Evolutionary conservation across 352 stramenopile genomes (phyloP).

Genomic region (Phytophthora podocarpi): DNA sequence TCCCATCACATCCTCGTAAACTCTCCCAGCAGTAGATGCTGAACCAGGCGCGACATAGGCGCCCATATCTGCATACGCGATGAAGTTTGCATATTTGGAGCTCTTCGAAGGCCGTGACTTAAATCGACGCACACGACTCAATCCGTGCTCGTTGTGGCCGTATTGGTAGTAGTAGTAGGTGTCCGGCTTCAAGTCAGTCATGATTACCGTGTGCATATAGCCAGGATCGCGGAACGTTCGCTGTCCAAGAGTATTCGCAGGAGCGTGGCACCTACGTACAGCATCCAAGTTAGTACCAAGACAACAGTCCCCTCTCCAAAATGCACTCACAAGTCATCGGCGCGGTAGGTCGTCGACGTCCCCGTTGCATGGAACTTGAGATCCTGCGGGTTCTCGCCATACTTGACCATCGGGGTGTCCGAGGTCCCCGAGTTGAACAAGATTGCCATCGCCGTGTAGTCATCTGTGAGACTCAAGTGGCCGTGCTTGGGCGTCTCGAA

Average conservation of each 20-base stretch:
- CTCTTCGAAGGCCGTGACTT: slow-evolving; percentile 35
- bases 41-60: slow-evolving; percentile 52
- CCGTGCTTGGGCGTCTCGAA: slow-evolving; percentile 72
- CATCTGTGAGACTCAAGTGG: slow-evolving; percentile 65
- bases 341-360: slow-evolving; percentile 58
- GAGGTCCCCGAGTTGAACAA: slow-evolving; percentile 77
- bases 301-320: not conserved
- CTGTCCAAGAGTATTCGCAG: slow-evolving; percentile 50
- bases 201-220: slow-evolving; percentile 67
- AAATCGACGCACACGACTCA: slow-evolving; percentile 52
- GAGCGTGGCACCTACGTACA: slow-evolving; percentile 63
- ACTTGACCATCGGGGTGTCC: slow-evolving; percentile 48
- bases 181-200: slow-evolving; percentile 46
- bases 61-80: slow-evolving; percentile 70
- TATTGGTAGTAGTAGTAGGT: slow-evolving; percentile 71
- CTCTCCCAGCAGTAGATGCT: slow-evolving; percentile 58
- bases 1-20: slow-evolving; percentile 57
- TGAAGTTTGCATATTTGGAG: slow-evolving; percentile 55
- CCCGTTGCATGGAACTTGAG: slow-evolving; percentile 35
- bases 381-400: slow-evolving; percentile 32
- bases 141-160: slow-evolving; percentile 51
- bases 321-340: slow-evolving; percentile 54
- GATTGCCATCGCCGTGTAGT: slow-evolving; percentile 58
- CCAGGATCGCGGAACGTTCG: slow-evolving; percentile 59
- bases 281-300: not conserved